Evolutionary conservation across 805 yeast genomes (phyloP).

Genomic region (Teunomyces atbi): DNA sequence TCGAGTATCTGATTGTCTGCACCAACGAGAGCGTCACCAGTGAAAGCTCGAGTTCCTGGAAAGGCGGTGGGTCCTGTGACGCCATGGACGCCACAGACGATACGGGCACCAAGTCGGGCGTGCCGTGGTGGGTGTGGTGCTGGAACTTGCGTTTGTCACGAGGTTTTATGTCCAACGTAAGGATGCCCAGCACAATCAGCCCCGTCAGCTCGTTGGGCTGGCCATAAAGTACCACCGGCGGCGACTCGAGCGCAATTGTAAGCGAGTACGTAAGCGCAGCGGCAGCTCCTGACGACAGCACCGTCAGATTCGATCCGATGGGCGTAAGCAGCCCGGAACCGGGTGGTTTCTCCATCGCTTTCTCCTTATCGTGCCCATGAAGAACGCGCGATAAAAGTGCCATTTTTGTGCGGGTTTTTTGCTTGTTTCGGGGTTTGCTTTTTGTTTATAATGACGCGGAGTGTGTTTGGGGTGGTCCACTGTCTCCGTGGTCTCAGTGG

Average conservation of each 20-base stretch:
- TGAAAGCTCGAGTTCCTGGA: constrained; percentile 50
- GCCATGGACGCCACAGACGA: constrained; percentile 12
- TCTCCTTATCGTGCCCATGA: constrained; percentile 9
- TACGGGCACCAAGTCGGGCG: not conserved
- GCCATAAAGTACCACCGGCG: constrained; percentile 88
- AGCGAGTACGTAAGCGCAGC: constrained; percentile 20
- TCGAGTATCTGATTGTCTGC: constrained; percentile 67
- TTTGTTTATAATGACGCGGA: no score
- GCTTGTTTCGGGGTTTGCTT: not conserved
- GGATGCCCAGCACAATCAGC: constrained; percentile 76
- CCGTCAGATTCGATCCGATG: constrained; percentile 1
- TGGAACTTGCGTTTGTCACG: constrained; percentile 1
- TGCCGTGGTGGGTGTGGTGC: not conserved
- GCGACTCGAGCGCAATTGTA: constrained; percentile 74
- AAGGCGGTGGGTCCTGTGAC: constrained; percentile 12
- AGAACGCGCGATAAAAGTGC: constrained; percentile 17
- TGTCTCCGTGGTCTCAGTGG: no score
- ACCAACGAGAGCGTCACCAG: constrained; percentile 63
- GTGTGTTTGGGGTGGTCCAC: no score
- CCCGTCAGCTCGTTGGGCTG: constrained; percentile 77
- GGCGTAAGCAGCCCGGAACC: not conserved
- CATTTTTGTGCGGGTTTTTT: constrained; percentile 6
- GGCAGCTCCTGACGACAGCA: not conserved
- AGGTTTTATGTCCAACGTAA: constrained; percentile 44
- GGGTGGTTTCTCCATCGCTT: not conserved